These are phyloP conservation scores for Skeletonema potamos DNA, from an alignment of 108 stramenopile genomes.

Conservation along the genomic window DNA sequence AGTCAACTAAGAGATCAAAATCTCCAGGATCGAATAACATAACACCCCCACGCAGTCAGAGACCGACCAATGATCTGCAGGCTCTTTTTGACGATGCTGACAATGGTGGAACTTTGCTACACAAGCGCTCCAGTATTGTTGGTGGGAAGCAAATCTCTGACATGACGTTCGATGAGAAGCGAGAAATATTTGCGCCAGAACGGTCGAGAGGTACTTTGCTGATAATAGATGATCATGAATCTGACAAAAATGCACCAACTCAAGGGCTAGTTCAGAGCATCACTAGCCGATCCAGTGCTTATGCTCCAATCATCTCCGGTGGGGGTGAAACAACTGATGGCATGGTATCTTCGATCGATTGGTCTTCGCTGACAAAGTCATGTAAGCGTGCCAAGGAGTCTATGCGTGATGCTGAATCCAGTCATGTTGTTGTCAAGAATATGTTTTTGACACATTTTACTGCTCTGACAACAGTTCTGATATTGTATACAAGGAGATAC, in stretches of 20 bases:
- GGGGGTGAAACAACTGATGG: neutral
- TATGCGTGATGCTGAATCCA: conserved; percentile 28
- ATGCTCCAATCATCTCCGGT: neutral
- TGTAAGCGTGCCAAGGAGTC: conserved; percentile 40
- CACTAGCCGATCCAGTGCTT: neutral
- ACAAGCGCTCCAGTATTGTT: conserved; percentile 24
- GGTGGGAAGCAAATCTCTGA: conserved; percentile 25
- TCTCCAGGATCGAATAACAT: neutral
- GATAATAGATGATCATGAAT: neutral
- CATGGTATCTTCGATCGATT: conserved; percentile 34
- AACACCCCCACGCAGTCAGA: neutral
- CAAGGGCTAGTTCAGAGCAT: neutral
- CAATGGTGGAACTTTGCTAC: neutral
- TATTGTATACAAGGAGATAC: conserved; percentile 8
- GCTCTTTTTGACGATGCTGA: neutral
- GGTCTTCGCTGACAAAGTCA: conserved; percentile 36
- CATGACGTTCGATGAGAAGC: conserved; percentile 26
- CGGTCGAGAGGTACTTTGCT: conserved; percentile 1
- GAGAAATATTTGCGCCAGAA: conserved; percentile 11
- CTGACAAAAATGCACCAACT: neutral
- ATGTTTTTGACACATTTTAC: conserved; percentile 35
- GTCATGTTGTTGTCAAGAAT: conserved; percentile 30
- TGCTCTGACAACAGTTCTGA: conserved; percentile 10
- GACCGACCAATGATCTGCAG: neutral
- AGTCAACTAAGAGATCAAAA: neutral